A percentile compares a stretch with the other conserved stretches of the same genome.
phyloP scores from a whole-genome alignment of 192 early-diverging fungal species.

The Backusella tarrabulga region DNA sequence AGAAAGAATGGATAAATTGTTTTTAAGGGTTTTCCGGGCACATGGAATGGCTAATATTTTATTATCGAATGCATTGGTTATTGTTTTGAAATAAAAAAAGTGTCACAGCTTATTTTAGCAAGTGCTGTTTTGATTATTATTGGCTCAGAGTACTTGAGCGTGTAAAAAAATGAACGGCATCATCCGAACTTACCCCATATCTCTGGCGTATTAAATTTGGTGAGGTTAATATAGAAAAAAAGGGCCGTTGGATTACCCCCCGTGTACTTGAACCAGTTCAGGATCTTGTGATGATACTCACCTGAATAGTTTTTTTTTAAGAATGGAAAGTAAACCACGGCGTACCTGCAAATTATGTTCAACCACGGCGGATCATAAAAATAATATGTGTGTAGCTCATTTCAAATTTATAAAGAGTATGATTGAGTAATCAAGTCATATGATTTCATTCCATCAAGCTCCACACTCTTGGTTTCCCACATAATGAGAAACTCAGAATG shows the following conservation, averaged over 20 bases:
- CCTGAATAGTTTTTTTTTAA: neutral
- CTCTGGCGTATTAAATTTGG: neutral
- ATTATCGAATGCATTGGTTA: too few relatives aligned
- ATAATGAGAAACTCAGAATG: neutral
- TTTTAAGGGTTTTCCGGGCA: neutral
- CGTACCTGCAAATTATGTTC: neutral
- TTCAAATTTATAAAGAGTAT: neutral
- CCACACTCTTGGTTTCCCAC: neutral
- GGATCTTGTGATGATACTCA: neutral
- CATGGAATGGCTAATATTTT: too few relatives aligned
- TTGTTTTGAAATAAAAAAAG: neutral
- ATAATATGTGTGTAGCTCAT: neutral
- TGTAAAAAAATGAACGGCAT: neutral
- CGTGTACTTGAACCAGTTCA: neutral
- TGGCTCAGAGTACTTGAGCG: neutral
- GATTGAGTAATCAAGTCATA: neutral
- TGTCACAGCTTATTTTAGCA: neutral
- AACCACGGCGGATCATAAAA: neutral
- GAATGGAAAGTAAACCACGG: constrained; percentile 2
- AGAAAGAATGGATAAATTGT: neutral
- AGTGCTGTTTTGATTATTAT: too few relatives aligned
- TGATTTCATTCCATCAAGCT: neutral
- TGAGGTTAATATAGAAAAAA: neutral
- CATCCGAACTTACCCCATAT: neutral
- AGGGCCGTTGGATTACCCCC: neutral